These are phyloP conservation scores for Lentinus brumalis DNA, from an alignment of 768 basidiomycete species.

Conservation along the genomic window DNA sequence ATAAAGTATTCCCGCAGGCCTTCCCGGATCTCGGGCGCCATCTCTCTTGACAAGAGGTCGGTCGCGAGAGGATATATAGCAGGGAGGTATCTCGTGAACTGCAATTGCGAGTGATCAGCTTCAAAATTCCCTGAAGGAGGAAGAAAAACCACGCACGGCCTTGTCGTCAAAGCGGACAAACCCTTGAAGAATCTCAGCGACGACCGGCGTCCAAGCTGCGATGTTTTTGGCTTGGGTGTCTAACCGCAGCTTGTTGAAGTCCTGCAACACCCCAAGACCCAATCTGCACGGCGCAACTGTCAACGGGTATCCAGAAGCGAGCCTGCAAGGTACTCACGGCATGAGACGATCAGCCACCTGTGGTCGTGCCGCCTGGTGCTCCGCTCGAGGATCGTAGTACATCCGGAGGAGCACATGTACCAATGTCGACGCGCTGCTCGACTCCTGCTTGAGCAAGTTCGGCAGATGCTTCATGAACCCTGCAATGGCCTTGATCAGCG, in stretches of 20 bases:
- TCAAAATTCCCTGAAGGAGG: not conserved
- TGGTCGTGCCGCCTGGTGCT: constrained; percentile 81
- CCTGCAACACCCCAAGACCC: constrained; percentile 83
- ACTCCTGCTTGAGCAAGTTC: constrained; percentile 97
- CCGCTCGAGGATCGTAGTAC: constrained; percentile 90
- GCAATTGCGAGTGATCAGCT: constrained; percentile 13
- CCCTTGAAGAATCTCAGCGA: constrained; percentile 91
- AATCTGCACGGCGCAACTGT: constrained; percentile 2
- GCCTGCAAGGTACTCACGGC: constrained; percentile 48
- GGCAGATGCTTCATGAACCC: constrained; percentile 99
- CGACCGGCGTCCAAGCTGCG: constrained; percentile 97
- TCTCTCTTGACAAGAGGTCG: constrained; percentile 81
- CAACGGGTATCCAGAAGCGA: not conserved
- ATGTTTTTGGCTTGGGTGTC: constrained; percentile 97
- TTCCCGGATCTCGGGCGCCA: constrained; percentile 80
- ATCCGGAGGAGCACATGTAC: constrained; percentile 91
- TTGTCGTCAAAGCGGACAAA: constrained; percentile 89
- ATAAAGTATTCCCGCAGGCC: constrained; percentile 78
- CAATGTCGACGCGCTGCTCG: constrained; percentile 92
- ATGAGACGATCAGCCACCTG: constrained; percentile 76
- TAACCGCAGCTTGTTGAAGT: constrained; percentile 85
- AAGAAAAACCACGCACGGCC: constrained; percentile 58
- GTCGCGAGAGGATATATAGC: constrained; percentile 90
- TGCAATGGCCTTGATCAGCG: constrained; percentile 30
- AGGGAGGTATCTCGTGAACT: constrained; percentile 89